phyloP scores from a whole-genome alignment of 495 filamentous ascomycete species.

The Rhypophila decipiens region DNA sequence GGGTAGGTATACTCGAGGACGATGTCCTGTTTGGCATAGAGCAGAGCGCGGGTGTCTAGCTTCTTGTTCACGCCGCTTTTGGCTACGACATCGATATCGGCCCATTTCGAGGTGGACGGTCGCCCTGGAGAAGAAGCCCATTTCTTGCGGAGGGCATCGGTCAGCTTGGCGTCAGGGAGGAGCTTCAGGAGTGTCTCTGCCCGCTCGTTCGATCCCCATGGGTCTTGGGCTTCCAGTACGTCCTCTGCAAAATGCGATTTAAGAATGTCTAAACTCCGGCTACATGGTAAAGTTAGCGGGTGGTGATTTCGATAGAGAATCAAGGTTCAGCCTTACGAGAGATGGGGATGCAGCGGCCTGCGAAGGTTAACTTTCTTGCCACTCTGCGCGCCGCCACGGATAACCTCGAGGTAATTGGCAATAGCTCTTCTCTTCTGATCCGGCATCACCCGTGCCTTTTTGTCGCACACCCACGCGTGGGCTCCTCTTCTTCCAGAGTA shows the following conservation, averaged over 20 bases:
- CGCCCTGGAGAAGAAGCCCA: conserved; percentile 81
- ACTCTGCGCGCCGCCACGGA: conserved; percentile 74
- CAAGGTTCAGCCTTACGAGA: conserved; percentile 45
- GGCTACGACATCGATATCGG: conserved; percentile 82
- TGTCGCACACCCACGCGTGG: conserved; percentile 98
- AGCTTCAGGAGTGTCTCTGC: conserved; percentile 69
- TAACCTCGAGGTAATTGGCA: conserved; percentile 78
- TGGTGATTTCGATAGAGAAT: background rate
- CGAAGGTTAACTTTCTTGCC: conserved; percentile 84
- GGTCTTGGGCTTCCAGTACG: conserved; percentile 78
- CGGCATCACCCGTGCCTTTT: conserved; percentile 71
- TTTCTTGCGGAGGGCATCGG: conserved; percentile 73
- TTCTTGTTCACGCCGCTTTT: conserved; percentile 61
- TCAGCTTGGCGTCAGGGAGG: conserved; percentile 69
- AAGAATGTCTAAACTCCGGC: conserved; percentile 77
- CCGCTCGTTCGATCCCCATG: conserved; percentile 62
- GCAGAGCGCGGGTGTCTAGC: conserved; percentile 57
- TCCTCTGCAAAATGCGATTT: conserved; percentile 70
- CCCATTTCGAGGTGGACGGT: conserved; percentile 74
- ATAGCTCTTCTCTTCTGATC: conserved; percentile 78
- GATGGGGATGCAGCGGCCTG: conserved; percentile 84
- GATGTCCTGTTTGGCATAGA: conserved; percentile 90
- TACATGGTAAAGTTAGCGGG: conserved; percentile 13
- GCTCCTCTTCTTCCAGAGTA: conserved; percentile 94
- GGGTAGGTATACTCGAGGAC: conserved; percentile 97